These are phyloP conservation scores for Cladochytrium replicatum DNA, from an alignment of 192 early-diverging fungal genomes.

Conservation along the genomic window DNA sequence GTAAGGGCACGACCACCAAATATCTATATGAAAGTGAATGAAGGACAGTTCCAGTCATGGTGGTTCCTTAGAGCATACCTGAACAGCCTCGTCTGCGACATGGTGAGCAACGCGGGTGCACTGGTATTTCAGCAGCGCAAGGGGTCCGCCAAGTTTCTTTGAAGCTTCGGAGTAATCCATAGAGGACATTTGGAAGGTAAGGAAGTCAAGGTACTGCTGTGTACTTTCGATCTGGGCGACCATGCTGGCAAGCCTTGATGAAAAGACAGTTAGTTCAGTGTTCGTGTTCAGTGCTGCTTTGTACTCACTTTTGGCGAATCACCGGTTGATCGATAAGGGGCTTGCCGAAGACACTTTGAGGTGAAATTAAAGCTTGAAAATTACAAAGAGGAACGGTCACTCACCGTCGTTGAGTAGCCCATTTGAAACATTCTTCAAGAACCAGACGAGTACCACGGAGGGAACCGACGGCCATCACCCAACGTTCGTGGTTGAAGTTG, in stretches of 20 bases:
- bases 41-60: too few relatives aligned
- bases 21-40: slow-evolving; percentile 62
- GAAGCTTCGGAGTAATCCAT: slow-evolving; percentile 40
- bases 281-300: too few relatives aligned
- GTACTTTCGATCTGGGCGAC: slow-evolving; percentile 21
- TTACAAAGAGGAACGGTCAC: too few relatives aligned
- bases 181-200: slow-evolving; percentile 42
- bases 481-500: slow-evolving; percentile 51
- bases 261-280: too few relatives aligned
- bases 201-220: slow-evolving; percentile 38
- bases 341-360: slow-evolving; percentile 51
- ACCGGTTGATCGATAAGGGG: slow-evolving; percentile 41
- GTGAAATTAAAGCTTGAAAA: too few relatives aligned
- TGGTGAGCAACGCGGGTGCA: slow-evolving; percentile 35
- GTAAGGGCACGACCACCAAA: slow-evolving; percentile 66
- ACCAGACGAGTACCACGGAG: slow-evolving; percentile 24
- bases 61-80: too few relatives aligned
- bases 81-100: slow-evolving; percentile 42
- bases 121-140: slow-evolving; percentile 38
- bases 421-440: slow-evolving; percentile 40
- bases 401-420: too few relatives aligned
- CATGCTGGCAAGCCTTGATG: slow-evolving; percentile 46
- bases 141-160: slow-evolving; percentile 35
- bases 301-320: slow-evolving; percentile 43
- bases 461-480: slow-evolving; percentile 27